Evolutionary conservation across 2,329 filamentous ascomycete genomes (phyloP).

Genomic region (Neofusicoccum sp.): DNA sequence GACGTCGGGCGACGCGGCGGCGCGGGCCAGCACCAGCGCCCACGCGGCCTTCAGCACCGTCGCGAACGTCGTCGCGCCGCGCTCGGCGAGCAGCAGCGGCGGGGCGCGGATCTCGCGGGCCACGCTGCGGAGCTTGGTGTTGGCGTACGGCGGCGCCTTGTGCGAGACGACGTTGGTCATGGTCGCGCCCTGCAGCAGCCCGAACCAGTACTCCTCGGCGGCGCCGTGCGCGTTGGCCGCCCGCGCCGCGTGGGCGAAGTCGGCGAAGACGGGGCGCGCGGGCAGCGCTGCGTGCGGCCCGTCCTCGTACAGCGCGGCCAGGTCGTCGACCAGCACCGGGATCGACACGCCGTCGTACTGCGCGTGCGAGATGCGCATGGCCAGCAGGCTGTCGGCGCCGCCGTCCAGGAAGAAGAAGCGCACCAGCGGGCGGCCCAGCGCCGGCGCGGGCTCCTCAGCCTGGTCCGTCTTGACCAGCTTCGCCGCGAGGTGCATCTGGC

Average conservation of each 20-base stretch:
- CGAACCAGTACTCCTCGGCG: slow-evolving; percentile 1
- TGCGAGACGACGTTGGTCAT: slow-evolving; percentile 8
- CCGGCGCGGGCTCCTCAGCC: slow-evolving; percentile 30
- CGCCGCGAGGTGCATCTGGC: slow-evolving; percentile 28
- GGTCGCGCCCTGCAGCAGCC: neutral
- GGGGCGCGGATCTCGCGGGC: neutral
- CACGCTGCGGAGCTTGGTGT: neutral
- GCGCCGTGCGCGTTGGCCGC: neutral
- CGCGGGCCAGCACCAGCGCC: slow-evolving; percentile 33
- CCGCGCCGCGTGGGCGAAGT: neutral
- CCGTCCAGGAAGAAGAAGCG: slow-evolving; percentile 42
- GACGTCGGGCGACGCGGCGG: slow-evolving; percentile 41
- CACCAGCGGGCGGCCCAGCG: slow-evolving; percentile 35
- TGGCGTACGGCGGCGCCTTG: slow-evolving; percentile 5
- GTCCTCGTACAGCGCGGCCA: slow-evolving; percentile 37
- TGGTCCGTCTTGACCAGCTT: slow-evolving; percentile 34
- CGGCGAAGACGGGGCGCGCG: slow-evolving; percentile 1
- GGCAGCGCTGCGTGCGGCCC: neutral
- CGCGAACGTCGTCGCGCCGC: neutral
- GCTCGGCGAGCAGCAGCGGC: neutral
- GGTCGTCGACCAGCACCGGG: slow-evolving; percentile 1
- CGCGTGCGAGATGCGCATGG: slow-evolving; percentile 34
- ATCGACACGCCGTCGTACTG: slow-evolving; percentile 11
- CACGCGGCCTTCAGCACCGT: slow-evolving; percentile 49
- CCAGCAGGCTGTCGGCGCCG: slow-evolving; percentile 34